Conservation (phyloP, 139 green algal species). For the Coccomyxa sp. region DNA sequence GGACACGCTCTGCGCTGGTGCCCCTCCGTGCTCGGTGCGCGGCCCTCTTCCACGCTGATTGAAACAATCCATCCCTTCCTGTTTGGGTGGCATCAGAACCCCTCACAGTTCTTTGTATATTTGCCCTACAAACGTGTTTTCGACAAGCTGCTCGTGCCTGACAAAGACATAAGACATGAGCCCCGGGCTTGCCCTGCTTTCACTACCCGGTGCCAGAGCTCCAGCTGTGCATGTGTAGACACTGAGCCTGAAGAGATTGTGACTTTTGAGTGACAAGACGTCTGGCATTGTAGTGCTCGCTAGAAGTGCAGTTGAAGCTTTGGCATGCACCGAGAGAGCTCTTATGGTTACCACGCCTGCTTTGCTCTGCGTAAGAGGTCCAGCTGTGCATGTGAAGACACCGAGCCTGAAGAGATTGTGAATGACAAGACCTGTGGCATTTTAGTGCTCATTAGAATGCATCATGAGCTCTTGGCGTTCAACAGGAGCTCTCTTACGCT, state of each 20-base stretch:
- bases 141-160: too few relatives aligned
- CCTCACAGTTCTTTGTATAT: too few relatives aligned
- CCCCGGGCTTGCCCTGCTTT: too few relatives aligned
- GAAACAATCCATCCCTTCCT: neutral
- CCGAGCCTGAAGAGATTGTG: neutral
- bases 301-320: neutral
- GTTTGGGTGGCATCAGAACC: too few relatives aligned
- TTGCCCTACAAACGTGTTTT: too few relatives aligned
- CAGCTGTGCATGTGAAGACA: neutral
- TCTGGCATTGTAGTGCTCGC: neutral
- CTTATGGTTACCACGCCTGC: too few relatives aligned
- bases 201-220: neutral
- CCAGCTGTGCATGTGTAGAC: neutral
- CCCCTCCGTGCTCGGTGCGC: conserved; percentile 1
- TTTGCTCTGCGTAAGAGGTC: neutral
- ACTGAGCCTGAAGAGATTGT: neutral
- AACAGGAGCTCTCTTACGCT: neutral
- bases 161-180: too few relatives aligned
- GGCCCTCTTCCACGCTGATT: neutral
- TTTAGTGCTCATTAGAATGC: neutral
- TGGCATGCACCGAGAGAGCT: neutral
- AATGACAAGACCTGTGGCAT: neutral
- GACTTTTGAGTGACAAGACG: neutral
- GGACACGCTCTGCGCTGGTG: conserved; percentile 4
- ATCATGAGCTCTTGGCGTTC: neutral